A percentile compares a stretch with the other conserved stretches of the same genome.
Evolutionary conservation across 208 protist species (phyloP).

Genomic region (Crithidia acanthocephali): DNA sequence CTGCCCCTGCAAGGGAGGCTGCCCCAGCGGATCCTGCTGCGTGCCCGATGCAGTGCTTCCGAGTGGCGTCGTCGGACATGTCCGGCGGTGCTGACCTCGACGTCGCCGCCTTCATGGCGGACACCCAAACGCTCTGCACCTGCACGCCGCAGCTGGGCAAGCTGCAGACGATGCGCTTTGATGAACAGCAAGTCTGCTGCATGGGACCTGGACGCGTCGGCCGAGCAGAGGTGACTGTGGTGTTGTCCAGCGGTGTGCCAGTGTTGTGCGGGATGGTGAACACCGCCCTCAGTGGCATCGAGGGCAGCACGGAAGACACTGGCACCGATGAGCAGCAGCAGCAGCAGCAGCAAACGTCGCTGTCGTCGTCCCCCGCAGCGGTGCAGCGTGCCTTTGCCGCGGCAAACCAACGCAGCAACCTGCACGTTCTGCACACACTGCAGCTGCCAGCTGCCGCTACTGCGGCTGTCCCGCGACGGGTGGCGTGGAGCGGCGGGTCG

Average conservation of each 20-base stretch:
- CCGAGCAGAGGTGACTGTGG: slow-evolving; percentile 53
- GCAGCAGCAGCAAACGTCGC: background rate
- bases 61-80: slow-evolving; percentile 7
- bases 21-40: slow-evolving; percentile 4
- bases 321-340: background rate
- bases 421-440: slow-evolving; percentile 26
- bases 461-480: slow-evolving; percentile 15
- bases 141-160: slow-evolving; percentile 39
- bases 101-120: slow-evolving; percentile 37
- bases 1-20: background rate
- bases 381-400: slow-evolving; percentile 15
- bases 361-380: background rate
- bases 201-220: slow-evolving; percentile 46
- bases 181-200: slow-evolving; percentile 35
- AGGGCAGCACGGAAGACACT: too few relatives aligned
- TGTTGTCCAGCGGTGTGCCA: slow-evolving; percentile 53
- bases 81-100: slow-evolving; percentile 19
- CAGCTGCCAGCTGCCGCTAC: slow-evolving; percentile 14
- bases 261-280: slow-evolving; percentile 44
- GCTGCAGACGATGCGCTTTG: slow-evolving; percentile 46
- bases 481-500: slow-evolving; percentile 37
- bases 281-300: too few relatives aligned
- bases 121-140: slow-evolving; percentile 26
- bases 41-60: slow-evolving; percentile 45
- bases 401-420: slow-evolving; percentile 16